A percentile compares a stretch with the other conserved stretches of the same genome.
These are phyloP conservation scores for Suillus weaverae DNA, from an alignment of 768 basidiomycete species.

Conservation along the genomic window DNA sequence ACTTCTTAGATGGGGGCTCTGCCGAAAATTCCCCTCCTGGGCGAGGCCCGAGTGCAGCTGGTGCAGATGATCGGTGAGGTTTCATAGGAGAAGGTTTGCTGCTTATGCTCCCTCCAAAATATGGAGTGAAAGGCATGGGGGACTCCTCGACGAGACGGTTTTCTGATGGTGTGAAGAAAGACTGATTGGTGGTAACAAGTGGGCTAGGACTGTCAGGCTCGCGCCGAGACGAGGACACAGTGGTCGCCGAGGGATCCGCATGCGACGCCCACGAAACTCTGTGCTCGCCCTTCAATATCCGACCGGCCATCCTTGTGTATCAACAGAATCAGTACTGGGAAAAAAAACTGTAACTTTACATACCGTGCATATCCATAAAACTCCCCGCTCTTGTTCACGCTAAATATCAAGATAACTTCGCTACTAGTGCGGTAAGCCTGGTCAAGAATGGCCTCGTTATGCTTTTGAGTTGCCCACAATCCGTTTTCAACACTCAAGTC, in stretches of 20 bases:
- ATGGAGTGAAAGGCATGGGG: conserved; percentile 34
- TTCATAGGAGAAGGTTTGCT: neutral
- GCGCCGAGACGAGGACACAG: conserved; percentile 28
- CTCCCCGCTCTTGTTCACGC: conserved; percentile 92
- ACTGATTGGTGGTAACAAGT: neutral
- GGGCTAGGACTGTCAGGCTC: conserved; percentile 16
- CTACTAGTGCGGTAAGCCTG: conserved; percentile 90
- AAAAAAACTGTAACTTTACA: conserved; percentile 17
- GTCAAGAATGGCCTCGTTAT: conserved; percentile 89
- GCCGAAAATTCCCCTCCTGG: conserved; percentile 33
- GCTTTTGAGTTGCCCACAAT: conserved; percentile 89
- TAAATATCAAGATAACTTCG: conserved; percentile 87
- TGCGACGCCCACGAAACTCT: conserved; percentile 60
- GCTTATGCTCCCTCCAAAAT: neutral
- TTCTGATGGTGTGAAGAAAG: conserved; percentile 40
- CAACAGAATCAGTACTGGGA: conserved; percentile 6
- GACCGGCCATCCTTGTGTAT: conserved; percentile 63
- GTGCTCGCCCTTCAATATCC: conserved; percentile 52
- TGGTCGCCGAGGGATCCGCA: conserved; percentile 32
- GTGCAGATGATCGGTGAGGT: conserved; percentile 43
- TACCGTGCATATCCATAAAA: conserved; percentile 92
- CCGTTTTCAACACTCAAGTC: conserved; percentile 78
- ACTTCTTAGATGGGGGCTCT: conserved; percentile 24
- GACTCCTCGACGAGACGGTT: conserved; percentile 44
- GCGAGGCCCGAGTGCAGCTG: conserved; percentile 46